Percentiles rank a stretch among this genome's conserved stretches.
phyloP scores from a whole-genome alignment of 2,329 filamentous ascomycete species.

The Mollisiaceae sp. region DNA sequence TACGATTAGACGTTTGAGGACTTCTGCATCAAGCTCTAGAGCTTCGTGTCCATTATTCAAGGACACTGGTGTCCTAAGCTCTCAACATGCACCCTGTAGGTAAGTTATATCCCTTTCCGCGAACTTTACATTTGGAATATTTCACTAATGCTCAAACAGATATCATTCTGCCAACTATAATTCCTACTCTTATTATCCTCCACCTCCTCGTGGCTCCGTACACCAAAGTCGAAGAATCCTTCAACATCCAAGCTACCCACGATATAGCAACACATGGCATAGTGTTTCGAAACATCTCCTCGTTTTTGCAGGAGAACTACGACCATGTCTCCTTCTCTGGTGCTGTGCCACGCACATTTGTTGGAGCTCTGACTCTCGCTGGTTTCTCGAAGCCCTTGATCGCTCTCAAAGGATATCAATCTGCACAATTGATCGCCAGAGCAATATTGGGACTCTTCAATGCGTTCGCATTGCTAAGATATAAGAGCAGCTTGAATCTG shows the following conservation, averaged over 20 bases:
- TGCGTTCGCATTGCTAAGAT: constrained; percentile 68
- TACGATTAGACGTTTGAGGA: neutral
- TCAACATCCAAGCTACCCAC: constrained; percentile 93
- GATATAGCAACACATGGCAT: constrained; percentile 85
- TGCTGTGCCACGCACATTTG: constrained; percentile 87
- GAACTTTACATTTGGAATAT: too few species aligned
- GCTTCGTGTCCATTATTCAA: constrained; percentile 5
- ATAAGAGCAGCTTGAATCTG: constrained; percentile 65
- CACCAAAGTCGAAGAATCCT: constrained; percentile 98
- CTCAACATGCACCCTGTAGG: constrained; percentile 38
- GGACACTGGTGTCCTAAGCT: neutral
- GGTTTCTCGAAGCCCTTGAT: constrained; percentile 72
- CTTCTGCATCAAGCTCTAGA: constrained; percentile 19
- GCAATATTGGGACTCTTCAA: constrained; percentile 81
- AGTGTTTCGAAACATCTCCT: constrained; percentile 59
- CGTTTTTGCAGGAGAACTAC: constrained; percentile 68
- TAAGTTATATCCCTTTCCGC: constrained; percentile 12
- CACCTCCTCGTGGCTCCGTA: constrained; percentile 81
- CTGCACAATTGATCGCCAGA: constrained; percentile 69
- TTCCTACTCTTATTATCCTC: constrained; percentile 67
- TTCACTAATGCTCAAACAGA: constrained; percentile 45
- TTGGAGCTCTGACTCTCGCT: constrained; percentile 79
- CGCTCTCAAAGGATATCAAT: constrained; percentile 57
- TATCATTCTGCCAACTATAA: constrained; percentile 54
- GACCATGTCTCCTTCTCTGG: constrained; percentile 93